These are phyloP conservation scores for Gymnopus androsaceus DNA, from an alignment of 1,284 basidiomycete species.

Conservation along the genomic window DNA sequence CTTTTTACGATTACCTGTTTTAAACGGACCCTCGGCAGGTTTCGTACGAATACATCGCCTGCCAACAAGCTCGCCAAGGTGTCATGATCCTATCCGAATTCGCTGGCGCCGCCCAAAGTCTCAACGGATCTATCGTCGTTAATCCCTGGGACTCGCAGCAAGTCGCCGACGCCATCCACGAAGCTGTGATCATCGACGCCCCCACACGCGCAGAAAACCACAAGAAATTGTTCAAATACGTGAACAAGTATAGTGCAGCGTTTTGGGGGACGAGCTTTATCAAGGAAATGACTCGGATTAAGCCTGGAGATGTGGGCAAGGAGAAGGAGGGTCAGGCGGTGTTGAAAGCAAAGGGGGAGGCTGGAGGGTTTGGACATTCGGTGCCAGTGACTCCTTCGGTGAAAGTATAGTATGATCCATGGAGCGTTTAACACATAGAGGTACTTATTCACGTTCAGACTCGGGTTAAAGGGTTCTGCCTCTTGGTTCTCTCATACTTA, in stretches of 20 bases:
- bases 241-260: constrained; percentile 90
- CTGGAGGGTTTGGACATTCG: constrained; percentile 6
- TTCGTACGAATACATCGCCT: constrained; percentile 99
- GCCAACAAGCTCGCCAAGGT: constrained; percentile 89
- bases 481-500: neutral
- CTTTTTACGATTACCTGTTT: constrained; percentile 12
- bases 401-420: neutral
- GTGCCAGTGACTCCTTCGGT: constrained; percentile 9
- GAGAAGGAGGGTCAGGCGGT: constrained; percentile 23
- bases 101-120: constrained; percentile 94
- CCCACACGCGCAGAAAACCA: constrained; percentile 88
- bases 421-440: neutral
- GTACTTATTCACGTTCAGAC: neutral
- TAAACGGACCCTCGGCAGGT: constrained; percentile 55
- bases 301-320: constrained; percentile 42
- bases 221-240: constrained; percentile 93
- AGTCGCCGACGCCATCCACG: constrained; percentile 94
- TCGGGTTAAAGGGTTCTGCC: neutral
- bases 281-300: constrained; percentile 73
- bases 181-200: constrained; percentile 88
- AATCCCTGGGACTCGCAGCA: constrained; percentile 97
- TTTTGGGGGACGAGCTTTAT: constrained; percentile 94
- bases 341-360: constrained; percentile 13
- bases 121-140: constrained; percentile 92
- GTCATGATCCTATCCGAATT: constrained; percentile 99